Conservation (phyloP, 257 asterid species). For the Hygrophila difformis region DNA sequence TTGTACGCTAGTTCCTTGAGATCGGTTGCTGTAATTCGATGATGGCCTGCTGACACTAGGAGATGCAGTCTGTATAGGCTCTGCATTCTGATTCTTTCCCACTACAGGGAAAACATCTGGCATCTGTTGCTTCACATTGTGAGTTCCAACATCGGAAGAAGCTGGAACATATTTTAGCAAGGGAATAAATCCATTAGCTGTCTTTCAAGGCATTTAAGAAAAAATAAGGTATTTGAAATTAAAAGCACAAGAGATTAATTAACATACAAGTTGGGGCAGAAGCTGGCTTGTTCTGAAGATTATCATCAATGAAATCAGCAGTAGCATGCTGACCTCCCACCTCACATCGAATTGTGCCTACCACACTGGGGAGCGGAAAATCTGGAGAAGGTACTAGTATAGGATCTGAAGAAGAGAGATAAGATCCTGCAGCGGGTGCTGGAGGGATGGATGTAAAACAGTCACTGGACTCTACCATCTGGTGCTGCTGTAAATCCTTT, state of each 20-base stretch:
- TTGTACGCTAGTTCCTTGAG: conserved; percentile 31
- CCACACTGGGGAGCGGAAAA: conserved; percentile 26
- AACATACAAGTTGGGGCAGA: conserved; percentile 24
- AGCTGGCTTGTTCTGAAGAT: conserved; percentile 15
- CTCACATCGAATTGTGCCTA: conserved; percentile 29
- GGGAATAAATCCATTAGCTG: conserved; percentile 15
- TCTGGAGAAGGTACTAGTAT: conserved; percentile 41
- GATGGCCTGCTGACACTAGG: conserved; percentile 43
- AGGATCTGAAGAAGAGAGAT: conserved; percentile 41
- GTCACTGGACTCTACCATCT: conserved; percentile 23
- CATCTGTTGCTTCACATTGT: conserved; percentile 30
- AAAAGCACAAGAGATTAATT: conserved; percentile 5
- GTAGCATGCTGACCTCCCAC: conserved; percentile 26
- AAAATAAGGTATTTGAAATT: conserved; percentile 6
- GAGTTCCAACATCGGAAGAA: conserved; percentile 33
- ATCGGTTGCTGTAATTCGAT: conserved; percentile 34
- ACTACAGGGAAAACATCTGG: conserved; percentile 24
- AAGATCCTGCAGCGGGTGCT: conserved; percentile 31
- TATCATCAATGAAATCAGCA: conserved; percentile 19
- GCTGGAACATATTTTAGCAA: conserved; percentile 26
- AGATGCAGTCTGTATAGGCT: conserved; percentile 26
- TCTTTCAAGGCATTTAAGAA: conserved; percentile 7
- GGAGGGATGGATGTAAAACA: conserved; percentile 23
- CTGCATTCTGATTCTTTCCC: conserved; percentile 42
- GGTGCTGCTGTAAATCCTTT: conserved; percentile 24